A percentile compares a stretch with the other conserved stretches of the same genome.
Conservation (phyloP, 441 rosid genomes). For the Brassica balearica region DNA sequence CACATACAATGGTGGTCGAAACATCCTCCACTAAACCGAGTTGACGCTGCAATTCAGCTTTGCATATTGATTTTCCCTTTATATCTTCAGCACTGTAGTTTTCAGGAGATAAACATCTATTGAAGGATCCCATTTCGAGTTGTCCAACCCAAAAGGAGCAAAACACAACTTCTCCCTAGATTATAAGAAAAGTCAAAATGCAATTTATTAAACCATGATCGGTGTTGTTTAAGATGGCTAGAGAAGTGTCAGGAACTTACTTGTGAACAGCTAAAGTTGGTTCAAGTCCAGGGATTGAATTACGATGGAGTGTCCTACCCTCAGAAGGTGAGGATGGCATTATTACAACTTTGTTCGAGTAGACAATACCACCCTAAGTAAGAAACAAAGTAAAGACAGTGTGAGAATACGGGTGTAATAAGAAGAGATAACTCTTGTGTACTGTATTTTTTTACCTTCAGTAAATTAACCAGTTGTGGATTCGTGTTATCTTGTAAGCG, state of each 20-base stretch:
- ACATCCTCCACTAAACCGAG: slow-evolving; percentile 52
- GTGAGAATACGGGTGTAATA: background rate
- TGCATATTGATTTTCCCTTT: slow-evolving; percentile 67
- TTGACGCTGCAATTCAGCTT: slow-evolving; percentile 57
- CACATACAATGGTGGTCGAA: slow-evolving; percentile 60
- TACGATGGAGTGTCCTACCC: slow-evolving; percentile 49
- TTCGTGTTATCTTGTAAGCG: slow-evolving; percentile 78
- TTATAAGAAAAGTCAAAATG: slow-evolving; percentile 10
- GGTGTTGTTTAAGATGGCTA: too few species aligned
- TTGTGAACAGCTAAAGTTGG: slow-evolving; percentile 61
- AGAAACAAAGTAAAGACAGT: background rate
- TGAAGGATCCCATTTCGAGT: slow-evolving; percentile 73
- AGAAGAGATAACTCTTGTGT: background rate
- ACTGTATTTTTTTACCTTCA: slow-evolving; percentile 58
- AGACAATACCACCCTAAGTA: slow-evolving; percentile 77
- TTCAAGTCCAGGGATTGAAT: slow-evolving; percentile 63
- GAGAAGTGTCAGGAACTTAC: slow-evolving; percentile 45
- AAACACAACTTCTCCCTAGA: slow-evolving; percentile 71
- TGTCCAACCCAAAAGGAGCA: slow-evolving; percentile 65
- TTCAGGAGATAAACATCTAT: slow-evolving; percentile 62
- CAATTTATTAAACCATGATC: slow-evolving; percentile 15
- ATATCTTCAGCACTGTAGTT: slow-evolving; percentile 61
- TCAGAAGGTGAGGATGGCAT: slow-evolving; percentile 65
- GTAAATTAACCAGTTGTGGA: slow-evolving; percentile 59
- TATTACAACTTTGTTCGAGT: slow-evolving; percentile 75